Conservation (phyloP, 2,329 filamentous ascomycete genomes). For the Leptographium procerum region DNA sequence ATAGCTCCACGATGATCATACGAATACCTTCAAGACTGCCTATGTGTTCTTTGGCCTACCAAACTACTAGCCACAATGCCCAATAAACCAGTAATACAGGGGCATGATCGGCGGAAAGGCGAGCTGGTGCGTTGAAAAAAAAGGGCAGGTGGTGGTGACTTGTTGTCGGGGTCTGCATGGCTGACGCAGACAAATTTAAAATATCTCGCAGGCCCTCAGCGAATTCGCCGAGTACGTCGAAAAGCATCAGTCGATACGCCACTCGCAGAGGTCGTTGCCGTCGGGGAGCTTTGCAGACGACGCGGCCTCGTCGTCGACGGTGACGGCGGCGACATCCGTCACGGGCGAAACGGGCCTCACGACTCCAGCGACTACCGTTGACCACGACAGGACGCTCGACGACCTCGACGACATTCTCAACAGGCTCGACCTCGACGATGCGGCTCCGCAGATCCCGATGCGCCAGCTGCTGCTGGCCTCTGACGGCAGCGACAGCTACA, state of each 20-base stretch:
- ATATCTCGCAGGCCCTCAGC: slow-evolving; percentile 53
- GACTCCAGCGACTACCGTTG: slow-evolving; percentile 14
- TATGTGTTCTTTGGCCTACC: slow-evolving; percentile 21
- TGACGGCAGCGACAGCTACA: slow-evolving; percentile 18
- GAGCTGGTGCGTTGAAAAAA: slow-evolving; percentile 54
- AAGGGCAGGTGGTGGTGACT: background rate
- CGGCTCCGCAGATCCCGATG: slow-evolving; percentile 53
- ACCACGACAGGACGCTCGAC: slow-evolving; percentile 38
- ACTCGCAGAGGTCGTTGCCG: slow-evolving; percentile 28
- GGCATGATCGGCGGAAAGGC: slow-evolving; percentile 73
- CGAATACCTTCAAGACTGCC: background rate
- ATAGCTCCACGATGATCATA: background rate
- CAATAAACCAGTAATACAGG: slow-evolving; percentile 45
- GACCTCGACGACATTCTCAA: slow-evolving; percentile 90
- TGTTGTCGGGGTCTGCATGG: background rate
- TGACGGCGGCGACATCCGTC: slow-evolving; percentile 11
- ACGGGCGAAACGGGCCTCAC: background rate
- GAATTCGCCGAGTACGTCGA: slow-evolving; percentile 98
- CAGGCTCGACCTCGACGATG: slow-evolving; percentile 70
- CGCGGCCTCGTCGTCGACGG: slow-evolving; percentile 18
- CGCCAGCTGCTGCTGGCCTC: slow-evolving; percentile 69
- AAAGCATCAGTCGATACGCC: slow-evolving; percentile 72
- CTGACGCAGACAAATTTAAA: background rate
- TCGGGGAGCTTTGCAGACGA: slow-evolving; percentile 16
- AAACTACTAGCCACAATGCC: slow-evolving; percentile 29